Conservation (phyloP, 2,329 filamentous ascomycete species). For the Coniella lustricola region DNA sequence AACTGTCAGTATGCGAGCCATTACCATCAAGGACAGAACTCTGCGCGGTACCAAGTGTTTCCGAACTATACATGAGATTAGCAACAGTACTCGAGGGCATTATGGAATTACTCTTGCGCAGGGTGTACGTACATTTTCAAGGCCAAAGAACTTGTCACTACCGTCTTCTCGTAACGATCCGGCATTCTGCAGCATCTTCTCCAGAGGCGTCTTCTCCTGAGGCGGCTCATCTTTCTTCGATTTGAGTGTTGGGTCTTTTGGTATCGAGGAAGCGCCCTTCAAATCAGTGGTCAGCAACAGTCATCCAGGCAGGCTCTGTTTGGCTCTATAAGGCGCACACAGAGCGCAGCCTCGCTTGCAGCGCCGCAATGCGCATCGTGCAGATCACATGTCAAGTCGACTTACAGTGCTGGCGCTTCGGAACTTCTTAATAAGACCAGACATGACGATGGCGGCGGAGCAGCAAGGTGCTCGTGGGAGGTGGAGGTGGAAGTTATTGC, state of each 20-base stretch:
- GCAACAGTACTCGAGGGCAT: not conserved
- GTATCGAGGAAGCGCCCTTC: slow-evolving; percentile 38
- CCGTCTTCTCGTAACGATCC: slow-evolving; percentile 79
- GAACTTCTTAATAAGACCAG: slow-evolving; percentile 53
- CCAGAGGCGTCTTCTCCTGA: slow-evolving; percentile 55
- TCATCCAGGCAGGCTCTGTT: slow-evolving; percentile 5
- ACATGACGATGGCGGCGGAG: slow-evolving; percentile 32
- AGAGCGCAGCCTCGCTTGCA: not conserved
- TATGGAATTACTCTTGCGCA: slow-evolving; percentile 11
- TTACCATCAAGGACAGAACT: not conserved
- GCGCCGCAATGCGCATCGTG: slow-evolving; percentile 3
- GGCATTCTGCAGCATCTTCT: slow-evolving; percentile 73
- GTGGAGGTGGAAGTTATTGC: not conserved
- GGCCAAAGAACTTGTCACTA: slow-evolving; percentile 95
- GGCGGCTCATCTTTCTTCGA: slow-evolving; percentile 51
- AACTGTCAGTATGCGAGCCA: slow-evolving; percentile 16
- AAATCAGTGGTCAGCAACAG: slow-evolving; percentile 1
- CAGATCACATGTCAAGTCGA: slow-evolving; percentile 18
- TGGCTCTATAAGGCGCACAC: slow-evolving; percentile 3
- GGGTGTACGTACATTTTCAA: slow-evolving; percentile 76
- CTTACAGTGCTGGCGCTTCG: slow-evolving; percentile 49
- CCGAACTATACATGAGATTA: slow-evolving; percentile 60
- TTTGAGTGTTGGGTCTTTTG: slow-evolving; percentile 31
- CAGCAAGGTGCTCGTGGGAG: not conserved
- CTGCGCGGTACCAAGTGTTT: slow-evolving; percentile 75